Evolutionary conservation across 306 rosid species (phyloP).

Genomic region (Canavalia ensiformis): DNA sequence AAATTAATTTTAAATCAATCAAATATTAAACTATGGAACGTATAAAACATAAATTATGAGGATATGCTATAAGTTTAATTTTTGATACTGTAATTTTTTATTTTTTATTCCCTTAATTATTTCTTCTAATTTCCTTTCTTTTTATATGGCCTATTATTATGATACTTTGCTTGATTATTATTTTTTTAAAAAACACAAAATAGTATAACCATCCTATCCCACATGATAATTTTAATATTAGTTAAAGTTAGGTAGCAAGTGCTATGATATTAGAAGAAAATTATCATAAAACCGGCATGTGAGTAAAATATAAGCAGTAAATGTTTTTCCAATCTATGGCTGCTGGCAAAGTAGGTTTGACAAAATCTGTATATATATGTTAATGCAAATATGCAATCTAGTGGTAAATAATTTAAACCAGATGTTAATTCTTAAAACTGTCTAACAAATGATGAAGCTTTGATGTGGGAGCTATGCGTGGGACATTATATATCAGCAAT

Average conservation of each 20-base stretch:
- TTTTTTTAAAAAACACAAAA: too few relatives aligned
- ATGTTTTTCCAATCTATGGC: neutral
- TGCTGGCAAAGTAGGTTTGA: too few relatives aligned
- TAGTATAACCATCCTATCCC: neutral
- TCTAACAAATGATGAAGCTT: neutral
- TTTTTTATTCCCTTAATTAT: too few relatives aligned
- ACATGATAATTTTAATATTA: neutral
- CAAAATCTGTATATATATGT: neutral
- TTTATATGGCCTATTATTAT: too few relatives aligned
- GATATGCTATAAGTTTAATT: too few relatives aligned
- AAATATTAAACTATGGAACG: too few relatives aligned
- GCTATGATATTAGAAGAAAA: neutral
- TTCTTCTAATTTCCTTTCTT: too few relatives aligned
- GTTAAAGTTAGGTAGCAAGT: neutral
- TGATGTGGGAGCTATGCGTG: neutral
- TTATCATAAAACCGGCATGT: neutral
- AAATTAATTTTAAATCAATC: too few relatives aligned
- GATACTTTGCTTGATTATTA: too few relatives aligned
- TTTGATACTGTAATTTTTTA: too few relatives aligned
- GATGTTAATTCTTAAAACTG: neutral
- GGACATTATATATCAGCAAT: neutral
- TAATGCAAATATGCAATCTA: neutral
- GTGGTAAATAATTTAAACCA: neutral
- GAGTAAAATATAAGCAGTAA: neutral
- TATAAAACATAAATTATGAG: too few relatives aligned